Base-by-base conservation (phyloP, 2,329 filamentous ascomycete genomes). In the Diaporthe eres region DNA sequence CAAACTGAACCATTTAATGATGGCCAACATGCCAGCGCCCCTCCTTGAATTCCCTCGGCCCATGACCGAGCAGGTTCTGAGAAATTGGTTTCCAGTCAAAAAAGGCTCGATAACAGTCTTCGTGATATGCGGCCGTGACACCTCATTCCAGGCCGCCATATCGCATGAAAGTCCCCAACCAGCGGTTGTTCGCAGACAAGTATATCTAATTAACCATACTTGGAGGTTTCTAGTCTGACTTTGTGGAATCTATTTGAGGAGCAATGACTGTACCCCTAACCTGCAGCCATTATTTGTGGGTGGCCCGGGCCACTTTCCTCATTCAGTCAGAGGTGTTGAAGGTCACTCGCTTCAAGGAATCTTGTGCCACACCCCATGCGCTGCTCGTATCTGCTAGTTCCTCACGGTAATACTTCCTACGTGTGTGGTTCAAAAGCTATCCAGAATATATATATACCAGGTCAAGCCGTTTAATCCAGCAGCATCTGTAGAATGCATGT, bases 401-500 rank as follows among this genome's bases (percentile, higher is more conserved):
- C 7, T 15, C 53, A 19, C 10, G 37, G n/a, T 42, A n/a, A 42
- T 6, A 25, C 15, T 5, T 6, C 25, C 9, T 10, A 17, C 4
- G n/a, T 42, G 22, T 4, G 12, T 42, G 9, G 4, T 28, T 60
- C 2, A 4, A 2, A 42, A 12, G 4, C 37, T n/a, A 3, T 25
- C 3, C 34, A 25, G 8, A 28, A 10, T 39, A 70, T 55, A 70
- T 55, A 39, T 67, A 68, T 42, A 55, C 5, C 31, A 25, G 4
- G 9, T 19, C 9, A 19, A 42, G 4, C 22, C 28, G 61, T 2
- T 3, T 53, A 2, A 13, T 10, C 10, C 34, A 39, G 37, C 37
- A 42, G n/a, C 2, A 3, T 1, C 49, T 31, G n/a, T 55, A 10
- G 15, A 0, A 22, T 39, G 17, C 12, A 1, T 0, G 9, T 25